Evolutionary conservation across 2,329 filamentous ascomycete genomes (phyloP), one percentile per base, ranked within the genome.

Genomic region (Blastomyces gilchristii): DNA sequence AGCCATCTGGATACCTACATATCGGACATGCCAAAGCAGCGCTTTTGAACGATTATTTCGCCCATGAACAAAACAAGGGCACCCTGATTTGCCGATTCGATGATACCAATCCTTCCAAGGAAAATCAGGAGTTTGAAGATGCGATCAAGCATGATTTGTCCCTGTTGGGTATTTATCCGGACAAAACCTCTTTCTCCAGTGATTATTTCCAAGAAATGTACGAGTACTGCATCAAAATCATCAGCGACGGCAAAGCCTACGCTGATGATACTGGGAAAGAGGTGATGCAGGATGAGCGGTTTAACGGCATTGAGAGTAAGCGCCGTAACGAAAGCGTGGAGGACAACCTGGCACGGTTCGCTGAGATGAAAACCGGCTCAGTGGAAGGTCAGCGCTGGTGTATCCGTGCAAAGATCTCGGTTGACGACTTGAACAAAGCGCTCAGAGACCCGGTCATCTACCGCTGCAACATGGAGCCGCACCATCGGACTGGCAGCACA

Each of bases 371-470:
- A 81, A 83, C 84, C 63, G 92, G 88, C 54, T 88, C 86, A 2
- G 84, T 88, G 58, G 87, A 92, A 75, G 94, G 94, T 64, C 78
- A 86, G 58, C 85, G 83, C 72, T 92, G 93, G 85, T 97, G 91
- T 78, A 95, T 99, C 68, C 89, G 94, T 65, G 94, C 94, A 64
- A 97, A 95, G 82, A 90, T 97, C 69, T 93, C 90, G 1, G 85
- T 89, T 69, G 90, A 96, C 75, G 89, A 94, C 78, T 89, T 89
- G 67, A 97, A 99, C 81, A 96, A 96, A 78, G 91, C 94, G 61
- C 87, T 97, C 84, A 85, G 94, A 68, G 94, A 99, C 75, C 94
- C 94, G 14, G 92, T 97, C 76, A 95, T 99, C 75, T 97, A 97
- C 82, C 87, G 94, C 68, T 97, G 91, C 84, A 96, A 96, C 71